phyloP scores from a whole-genome alignment of 106 monocot genomes.

The Agapanthus africanus region DNA sequence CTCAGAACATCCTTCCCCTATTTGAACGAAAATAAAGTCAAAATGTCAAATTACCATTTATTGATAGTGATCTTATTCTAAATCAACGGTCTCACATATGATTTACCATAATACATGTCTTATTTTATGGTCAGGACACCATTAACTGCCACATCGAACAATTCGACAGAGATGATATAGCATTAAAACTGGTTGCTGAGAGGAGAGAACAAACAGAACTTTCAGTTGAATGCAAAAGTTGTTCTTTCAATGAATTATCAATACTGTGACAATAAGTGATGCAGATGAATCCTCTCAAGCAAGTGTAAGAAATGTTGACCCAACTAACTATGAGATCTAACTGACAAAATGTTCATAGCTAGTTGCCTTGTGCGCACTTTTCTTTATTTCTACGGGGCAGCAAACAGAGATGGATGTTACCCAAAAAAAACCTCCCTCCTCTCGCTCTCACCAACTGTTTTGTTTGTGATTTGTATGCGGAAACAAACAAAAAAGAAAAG shows the following conservation, averaged over 20 bases:
- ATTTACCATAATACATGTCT: background rate
- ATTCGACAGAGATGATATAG: background rate
- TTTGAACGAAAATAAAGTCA: background rate
- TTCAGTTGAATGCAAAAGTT: constrained; percentile 4
- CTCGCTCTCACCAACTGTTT: too few relatives aligned
- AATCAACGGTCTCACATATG: background rate
- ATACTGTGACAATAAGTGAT: background rate
- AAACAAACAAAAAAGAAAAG: too few relatives aligned
- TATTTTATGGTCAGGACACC: too few relatives aligned
- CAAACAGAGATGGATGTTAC: too few relatives aligned
- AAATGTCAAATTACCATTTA: constrained; percentile 3
- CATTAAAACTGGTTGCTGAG: background rate
- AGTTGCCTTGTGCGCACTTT: background rate
- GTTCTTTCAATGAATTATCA: background rate
- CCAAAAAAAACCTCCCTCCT: too few relatives aligned
- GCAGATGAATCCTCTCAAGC: background rate
- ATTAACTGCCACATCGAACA: background rate
- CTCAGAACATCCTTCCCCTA: constrained; percentile 73
- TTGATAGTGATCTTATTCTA: background rate
- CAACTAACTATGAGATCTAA: background rate
- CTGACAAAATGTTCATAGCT: background rate
- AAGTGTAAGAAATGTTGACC: too few relatives aligned
- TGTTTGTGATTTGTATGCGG: too few relatives aligned
- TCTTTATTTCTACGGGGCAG: too few relatives aligned
- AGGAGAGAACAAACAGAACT: too few relatives aligned